Conservation (phyloP, 345 rosid genomes). For the Zanthoxylum bungeanum region DNA sequence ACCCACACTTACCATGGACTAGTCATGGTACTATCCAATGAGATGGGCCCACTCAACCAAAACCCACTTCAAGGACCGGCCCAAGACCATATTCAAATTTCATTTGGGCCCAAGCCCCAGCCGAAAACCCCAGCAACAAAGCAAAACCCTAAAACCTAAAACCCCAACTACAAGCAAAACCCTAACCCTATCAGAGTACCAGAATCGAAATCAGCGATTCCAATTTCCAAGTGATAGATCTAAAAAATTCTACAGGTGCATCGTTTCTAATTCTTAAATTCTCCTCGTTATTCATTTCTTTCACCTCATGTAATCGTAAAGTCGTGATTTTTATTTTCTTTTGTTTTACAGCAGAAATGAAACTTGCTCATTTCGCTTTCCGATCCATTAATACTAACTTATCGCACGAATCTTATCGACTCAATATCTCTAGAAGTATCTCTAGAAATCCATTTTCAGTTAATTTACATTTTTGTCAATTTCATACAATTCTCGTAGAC, state of each 20-base stretch:
- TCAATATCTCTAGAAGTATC: slow-evolving; percentile 24
- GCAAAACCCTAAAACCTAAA: slow-evolving; percentile 1
- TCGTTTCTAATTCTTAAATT: not conserved
- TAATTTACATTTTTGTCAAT: not conserved
- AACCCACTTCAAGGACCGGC: no score
- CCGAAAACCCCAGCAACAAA: not conserved
- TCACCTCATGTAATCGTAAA: not conserved
- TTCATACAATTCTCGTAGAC: not conserved
- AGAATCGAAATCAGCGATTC: not conserved
- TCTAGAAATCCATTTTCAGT: slow-evolving; percentile 33
- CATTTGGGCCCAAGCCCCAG: no score
- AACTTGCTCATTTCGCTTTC: slow-evolving; percentile 23
- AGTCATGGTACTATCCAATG: no score
- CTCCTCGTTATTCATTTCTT: not conserved
- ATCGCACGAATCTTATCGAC: slow-evolving; percentile 17
- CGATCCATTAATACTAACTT: slow-evolving; percentile 26
- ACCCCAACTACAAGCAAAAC: no score
- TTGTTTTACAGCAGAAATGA: slow-evolving; percentile 23
- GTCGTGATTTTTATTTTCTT: not conserved
- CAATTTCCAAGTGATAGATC: not conserved
- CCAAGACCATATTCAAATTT: no score
- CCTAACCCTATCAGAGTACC: not conserved
- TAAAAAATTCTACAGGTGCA: not conserved
- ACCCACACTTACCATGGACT: no score
- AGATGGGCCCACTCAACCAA: no score